phyloP scores from a whole-genome alignment of 495 filamentous ascomycete genomes.

The Hypoxylon lienhwacheense region DNA sequence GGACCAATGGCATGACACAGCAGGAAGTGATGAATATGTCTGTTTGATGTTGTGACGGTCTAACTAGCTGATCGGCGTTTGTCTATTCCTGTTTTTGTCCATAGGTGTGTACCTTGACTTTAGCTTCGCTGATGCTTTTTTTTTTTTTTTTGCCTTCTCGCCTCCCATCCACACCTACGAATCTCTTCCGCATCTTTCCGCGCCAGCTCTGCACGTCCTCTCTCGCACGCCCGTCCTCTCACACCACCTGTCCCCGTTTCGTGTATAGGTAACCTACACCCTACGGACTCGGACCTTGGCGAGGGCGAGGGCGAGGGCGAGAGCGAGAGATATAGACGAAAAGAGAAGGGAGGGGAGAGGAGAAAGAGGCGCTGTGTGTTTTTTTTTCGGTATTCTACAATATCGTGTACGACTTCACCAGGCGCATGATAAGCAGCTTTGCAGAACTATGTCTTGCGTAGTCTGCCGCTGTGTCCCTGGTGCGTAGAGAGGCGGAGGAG shows the following conservation, averaged over 20 bases:
- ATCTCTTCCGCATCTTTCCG: constrained; percentile 7
- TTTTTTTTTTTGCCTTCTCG: not conserved
- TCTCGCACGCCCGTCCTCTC: constrained; percentile 1
- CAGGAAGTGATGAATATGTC: constrained; percentile 9
- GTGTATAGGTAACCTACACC: too few species aligned
- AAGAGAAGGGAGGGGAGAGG: too few species aligned
- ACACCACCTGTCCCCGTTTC: not conserved
- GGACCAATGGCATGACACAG: constrained; percentile 6
- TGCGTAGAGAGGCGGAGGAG: not conserved
- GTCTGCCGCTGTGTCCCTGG: constrained; percentile 19
- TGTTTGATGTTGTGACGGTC: constrained; percentile 14
- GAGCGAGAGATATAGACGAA: too few species aligned
- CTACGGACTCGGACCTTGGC: constrained; percentile 5
- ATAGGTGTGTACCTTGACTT: too few species aligned
- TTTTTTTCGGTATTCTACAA: too few species aligned
- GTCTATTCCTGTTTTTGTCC: constrained; percentile 4
- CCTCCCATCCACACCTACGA: not conserved
- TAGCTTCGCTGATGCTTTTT: not conserved
- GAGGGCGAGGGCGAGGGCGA: too few species aligned
- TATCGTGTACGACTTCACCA: constrained; percentile 6
- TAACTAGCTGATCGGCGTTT: constrained; percentile 23
- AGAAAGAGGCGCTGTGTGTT: not conserved
- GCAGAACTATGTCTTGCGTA: not conserved
- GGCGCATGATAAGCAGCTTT: constrained; percentile 7
- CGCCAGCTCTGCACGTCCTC: not conserved